phyloP scores from a whole-genome alignment of 805 yeast species.

The Kluyveromyces siamensis region DNA sequence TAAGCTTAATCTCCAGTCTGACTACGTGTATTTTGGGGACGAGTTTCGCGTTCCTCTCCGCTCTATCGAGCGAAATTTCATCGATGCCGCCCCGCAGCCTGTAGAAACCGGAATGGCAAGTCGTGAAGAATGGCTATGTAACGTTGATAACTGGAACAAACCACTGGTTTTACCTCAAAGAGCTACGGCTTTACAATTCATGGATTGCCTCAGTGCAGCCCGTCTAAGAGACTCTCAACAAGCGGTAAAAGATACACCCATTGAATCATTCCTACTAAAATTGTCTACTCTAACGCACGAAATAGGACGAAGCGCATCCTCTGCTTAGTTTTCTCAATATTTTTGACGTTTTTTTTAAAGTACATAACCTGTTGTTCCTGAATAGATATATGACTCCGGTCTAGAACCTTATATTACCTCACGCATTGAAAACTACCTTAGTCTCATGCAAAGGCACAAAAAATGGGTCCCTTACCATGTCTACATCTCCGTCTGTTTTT shows the following conservation, averaged over 20 bases:
- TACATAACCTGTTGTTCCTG: not conserved
- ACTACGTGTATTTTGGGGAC: conserved; percentile 22
- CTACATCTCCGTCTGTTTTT: not conserved
- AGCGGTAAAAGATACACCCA: not conserved
- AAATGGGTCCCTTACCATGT: not conserved
- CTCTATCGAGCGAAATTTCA: not conserved
- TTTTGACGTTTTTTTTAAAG: not conserved
- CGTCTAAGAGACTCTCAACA: not conserved
- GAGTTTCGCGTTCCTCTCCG: conserved; percentile 14
- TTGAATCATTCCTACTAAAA: not conserved
- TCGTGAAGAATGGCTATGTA: conserved; percentile 14
- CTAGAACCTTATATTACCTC: not conserved
- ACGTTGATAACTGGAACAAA: conserved; percentile 15
- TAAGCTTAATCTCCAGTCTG: conserved; percentile 22
- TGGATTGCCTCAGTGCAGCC: conserved; percentile 3
- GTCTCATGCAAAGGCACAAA: no score
- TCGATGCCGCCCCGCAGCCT: not conserved
- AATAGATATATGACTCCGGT: not conserved
- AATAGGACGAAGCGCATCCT: not conserved
- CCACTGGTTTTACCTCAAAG: conserved; percentile 8
- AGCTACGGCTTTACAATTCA: conserved; percentile 3
- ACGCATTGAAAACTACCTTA: no score
- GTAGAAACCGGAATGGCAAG: not conserved
- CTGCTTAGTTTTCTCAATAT: not conserved
- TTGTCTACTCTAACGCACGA: not conserved